Base-by-base conservation (phyloP, 148 eudicot genomes). In the Talinum fruticosum region DNA sequence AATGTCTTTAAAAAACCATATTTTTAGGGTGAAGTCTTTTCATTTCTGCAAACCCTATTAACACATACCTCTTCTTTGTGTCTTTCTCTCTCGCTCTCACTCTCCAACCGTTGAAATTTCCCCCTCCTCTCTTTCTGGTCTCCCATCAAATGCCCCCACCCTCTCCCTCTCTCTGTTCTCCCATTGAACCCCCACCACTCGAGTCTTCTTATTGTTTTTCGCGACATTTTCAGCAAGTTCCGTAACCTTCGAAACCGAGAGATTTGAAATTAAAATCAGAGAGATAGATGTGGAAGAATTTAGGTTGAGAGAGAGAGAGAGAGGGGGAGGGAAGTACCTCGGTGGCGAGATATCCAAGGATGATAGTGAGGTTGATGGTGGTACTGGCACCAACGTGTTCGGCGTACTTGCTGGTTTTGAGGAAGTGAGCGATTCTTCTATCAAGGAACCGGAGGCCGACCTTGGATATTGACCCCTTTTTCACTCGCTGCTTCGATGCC, bases 371-470 rank as follows among this genome's bases (percentile, higher is more conserved):
- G 36, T 83, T 80, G 13, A 83, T 83, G 4, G 86, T 83, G 53
- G 86, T 83, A 12, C 86, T 83, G 30, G 86, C 86, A 36, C 86
- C 86, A 10, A 83, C 86, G 47, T 83, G 83, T 71, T 80, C 83
- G 51, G 86, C 86, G 19, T 84, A 84, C 70, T 80, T 84, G 2
- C 86, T 83, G 26, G 83, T 45, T 37, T 84, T 84, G 38, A 84
- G 77, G 33, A 84, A 84, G 23, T 83, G 78, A 23, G 86, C 83
- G 76, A 84, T 80, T 72, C 86, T 82, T 36, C 86, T 83, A 1
- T 80, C 86, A 36, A 83, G 86, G 41, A 84, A 84, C 69, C 81
- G 86, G 16, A 84, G 79, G 2, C 86, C 86, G 5, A 83, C 86
- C 28, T 84, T 84, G 3, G 86, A 84, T 0, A 82, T 79, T 0